Conservation (phyloP, 163 green algal genomes). For the Scenedesmus sp. region DNA sequence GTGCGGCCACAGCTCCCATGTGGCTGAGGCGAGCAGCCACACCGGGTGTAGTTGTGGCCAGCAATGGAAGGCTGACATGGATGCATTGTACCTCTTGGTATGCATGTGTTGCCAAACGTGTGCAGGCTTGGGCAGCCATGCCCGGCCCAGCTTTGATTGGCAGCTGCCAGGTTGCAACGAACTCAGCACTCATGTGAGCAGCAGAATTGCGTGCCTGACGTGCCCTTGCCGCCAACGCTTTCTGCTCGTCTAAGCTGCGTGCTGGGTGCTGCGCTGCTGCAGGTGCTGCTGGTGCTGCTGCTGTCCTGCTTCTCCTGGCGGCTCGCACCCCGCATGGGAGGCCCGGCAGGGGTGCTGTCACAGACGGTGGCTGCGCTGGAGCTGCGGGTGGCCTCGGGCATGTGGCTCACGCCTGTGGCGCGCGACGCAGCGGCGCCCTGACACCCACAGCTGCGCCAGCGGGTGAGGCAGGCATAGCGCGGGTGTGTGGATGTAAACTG, state of each 20-base stretch:
- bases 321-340: conserved; percentile 38
- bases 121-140: no score
- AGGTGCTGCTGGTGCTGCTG: conserved; percentile 49
- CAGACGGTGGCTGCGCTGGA: conserved; percentile 32
- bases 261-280: background rate
- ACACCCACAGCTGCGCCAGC: background rate
- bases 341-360: background rate
- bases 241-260: background rate
- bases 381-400: conserved; percentile 38
- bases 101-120: no score
- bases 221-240: no score
- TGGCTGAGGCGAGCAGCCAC: no score
- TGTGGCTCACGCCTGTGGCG: conserved; percentile 27
- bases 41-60: no score
- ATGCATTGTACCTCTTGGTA: no score
- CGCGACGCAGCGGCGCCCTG: background rate
- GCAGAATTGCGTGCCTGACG: no score
- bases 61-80: no score
- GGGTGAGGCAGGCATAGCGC: background rate
- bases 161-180: no score
- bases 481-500: background rate
- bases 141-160: no score
- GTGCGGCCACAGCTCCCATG: no score
- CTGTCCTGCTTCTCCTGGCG: conserved; percentile 30
- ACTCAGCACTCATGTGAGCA: no score